Percentiles rank a stretch among this genome's conserved stretches.
Conservation (phyloP, 192 early-diverging fungal genomes). For the Umbelopsis ramanniana region DNA sequence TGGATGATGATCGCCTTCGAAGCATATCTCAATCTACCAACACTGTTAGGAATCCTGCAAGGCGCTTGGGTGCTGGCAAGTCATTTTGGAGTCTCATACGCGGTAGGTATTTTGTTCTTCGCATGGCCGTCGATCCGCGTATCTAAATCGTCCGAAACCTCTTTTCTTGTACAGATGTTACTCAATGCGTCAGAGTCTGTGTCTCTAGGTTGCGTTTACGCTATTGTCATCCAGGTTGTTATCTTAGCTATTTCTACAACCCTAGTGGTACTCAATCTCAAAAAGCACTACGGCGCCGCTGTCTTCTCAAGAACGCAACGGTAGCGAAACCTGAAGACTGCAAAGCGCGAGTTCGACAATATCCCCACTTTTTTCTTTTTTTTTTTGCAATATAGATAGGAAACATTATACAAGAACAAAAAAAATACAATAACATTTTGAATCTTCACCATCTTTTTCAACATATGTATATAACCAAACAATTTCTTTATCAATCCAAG, state of each 20-base stretch:
- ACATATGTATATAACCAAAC: background rate
- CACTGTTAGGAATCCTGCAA: slow-evolving; percentile 38
- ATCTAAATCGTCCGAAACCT: too few species aligned
- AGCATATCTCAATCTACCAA: slow-evolving; percentile 49
- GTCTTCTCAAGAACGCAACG: background rate
- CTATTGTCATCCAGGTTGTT: slow-evolving; percentile 36
- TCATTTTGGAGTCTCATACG: slow-evolving; percentile 73
- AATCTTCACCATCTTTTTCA: background rate
- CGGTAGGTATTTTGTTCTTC: slow-evolving; percentile 44
- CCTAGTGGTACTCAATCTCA: slow-evolving; percentile 13
- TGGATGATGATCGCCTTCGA: slow-evolving; percentile 84
- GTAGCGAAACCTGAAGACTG: background rate
- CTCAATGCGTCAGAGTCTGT: slow-evolving; percentile 43
- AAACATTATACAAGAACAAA: slow-evolving; percentile 6
- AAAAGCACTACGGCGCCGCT: slow-evolving; percentile 12
- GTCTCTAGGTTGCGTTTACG: slow-evolving; percentile 46
- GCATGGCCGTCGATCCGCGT: background rate
- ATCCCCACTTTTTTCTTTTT: background rate
- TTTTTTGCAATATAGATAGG: slow-evolving; percentile 4
- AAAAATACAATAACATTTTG: background rate
- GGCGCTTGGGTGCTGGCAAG: slow-evolving; percentile 56
- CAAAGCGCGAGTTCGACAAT: background rate
- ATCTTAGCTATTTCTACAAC: slow-evolving; percentile 29
- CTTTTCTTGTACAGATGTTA: slow-evolving; percentile 42
- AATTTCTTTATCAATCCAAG: background rate